Evolutionary conservation across 306 rosid genomes (phyloP).

Genomic region (Cicer bijugum): DNA sequence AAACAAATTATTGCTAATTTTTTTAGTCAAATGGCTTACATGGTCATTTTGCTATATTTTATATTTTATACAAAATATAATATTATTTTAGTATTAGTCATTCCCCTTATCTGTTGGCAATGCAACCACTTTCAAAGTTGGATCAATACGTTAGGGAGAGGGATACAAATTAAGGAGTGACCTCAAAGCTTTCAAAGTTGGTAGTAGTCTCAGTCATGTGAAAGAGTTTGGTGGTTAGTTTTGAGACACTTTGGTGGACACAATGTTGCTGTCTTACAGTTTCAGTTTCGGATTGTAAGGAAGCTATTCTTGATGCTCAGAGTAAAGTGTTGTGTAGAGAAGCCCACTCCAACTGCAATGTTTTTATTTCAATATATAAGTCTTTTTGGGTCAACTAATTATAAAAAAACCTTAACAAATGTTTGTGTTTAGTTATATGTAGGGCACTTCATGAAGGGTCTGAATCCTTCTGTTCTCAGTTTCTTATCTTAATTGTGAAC

Average conservation of each 20-base stretch:
- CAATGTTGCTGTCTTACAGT: slow-evolving; percentile 50
- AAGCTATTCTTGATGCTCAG: slow-evolving; percentile 34
- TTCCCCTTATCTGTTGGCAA: slow-evolving; percentile 41
- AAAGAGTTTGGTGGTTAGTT: slow-evolving; percentile 40
- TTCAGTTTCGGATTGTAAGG: slow-evolving; percentile 41
- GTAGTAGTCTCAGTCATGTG: slow-evolving; percentile 59
- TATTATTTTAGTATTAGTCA: not conserved
- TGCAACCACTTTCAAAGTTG: slow-evolving; percentile 54
- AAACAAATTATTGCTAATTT: too few species aligned
- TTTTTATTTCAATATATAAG: slow-evolving; percentile 8
- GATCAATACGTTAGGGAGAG: slow-evolving; percentile 44
- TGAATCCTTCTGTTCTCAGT: slow-evolving; percentile 13
- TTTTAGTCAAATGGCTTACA: too few species aligned
- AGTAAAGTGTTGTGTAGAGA: not conserved
- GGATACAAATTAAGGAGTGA: slow-evolving; percentile 60
- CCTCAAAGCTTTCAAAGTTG: slow-evolving; percentile 68
- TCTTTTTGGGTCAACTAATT: slow-evolving; percentile 34
- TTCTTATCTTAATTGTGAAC: not conserved
- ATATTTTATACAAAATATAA: not conserved
- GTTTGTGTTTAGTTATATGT: slow-evolving; percentile 24
- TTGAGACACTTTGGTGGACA: slow-evolving; percentile 47
- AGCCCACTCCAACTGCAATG: slow-evolving; percentile 2
- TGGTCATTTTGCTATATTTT: too few species aligned
- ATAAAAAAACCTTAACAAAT: not conserved
- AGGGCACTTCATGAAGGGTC: not conserved